Evolutionary conservation across 257 asterid genomes (phyloP).

Genomic region (Buddleja alternifolia): DNA sequence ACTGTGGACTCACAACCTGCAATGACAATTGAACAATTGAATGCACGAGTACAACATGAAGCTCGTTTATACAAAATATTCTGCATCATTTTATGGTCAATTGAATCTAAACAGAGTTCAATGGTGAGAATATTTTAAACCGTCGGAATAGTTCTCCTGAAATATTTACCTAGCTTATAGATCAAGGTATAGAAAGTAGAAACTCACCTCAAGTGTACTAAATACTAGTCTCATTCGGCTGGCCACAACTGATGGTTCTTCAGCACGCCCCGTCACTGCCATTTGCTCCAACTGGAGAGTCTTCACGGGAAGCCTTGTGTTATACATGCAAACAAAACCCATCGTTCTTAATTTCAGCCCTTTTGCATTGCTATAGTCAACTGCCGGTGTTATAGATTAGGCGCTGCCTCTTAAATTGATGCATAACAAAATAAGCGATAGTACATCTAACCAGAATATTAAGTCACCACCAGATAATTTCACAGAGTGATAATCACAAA

Average conservation of each 20-base stretch:
- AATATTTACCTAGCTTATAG: slow-evolving; percentile 18
- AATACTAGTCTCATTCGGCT: slow-evolving; percentile 93
- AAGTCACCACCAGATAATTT: no score
- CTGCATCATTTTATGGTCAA: neutral
- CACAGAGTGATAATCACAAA: no score
- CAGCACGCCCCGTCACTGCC: slow-evolving; percentile 81
- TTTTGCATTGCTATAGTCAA: neutral
- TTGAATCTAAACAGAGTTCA: neutral
- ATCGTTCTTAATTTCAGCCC: slow-evolving; percentile 10
- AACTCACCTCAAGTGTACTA: slow-evolving; percentile 87
- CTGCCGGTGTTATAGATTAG: neutral
- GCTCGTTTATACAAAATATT: neutral
- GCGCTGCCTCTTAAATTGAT: neutral
- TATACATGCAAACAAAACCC: slow-evolving; percentile 21
- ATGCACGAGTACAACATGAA: neutral
- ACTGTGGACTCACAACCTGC: slow-evolving; percentile 97
- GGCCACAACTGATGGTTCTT: slow-evolving; percentile 89
- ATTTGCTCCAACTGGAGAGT: slow-evolving; percentile 92
- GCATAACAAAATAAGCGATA: neutral
- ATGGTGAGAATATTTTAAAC: neutral
- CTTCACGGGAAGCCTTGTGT: slow-evolving; percentile 91
- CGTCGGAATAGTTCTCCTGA: neutral
- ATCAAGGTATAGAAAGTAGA: neutral
- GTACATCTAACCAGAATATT: no score
- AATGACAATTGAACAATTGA: slow-evolving; percentile 16